These are phyloP conservation scores for Saitoella complicata DNA, from an alignment of 805 yeast species.

Conservation along the genomic window DNA sequence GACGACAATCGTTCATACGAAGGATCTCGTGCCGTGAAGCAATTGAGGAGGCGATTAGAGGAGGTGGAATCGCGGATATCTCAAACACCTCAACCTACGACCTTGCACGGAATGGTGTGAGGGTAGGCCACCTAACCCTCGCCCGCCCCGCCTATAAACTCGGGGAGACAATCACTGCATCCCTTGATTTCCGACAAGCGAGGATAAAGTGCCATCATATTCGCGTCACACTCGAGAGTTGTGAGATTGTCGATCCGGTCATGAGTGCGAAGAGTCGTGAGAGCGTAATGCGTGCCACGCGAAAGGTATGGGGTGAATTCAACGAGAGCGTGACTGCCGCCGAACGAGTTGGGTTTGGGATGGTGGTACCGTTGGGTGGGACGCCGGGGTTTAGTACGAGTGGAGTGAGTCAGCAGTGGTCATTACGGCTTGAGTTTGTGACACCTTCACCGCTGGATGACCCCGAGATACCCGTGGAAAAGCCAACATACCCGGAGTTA, in stretches of 20 bases:
- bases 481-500: constrained; percentile 3
- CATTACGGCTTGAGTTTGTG: constrained; percentile 18
- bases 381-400: constrained; percentile 22
- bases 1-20: no score
- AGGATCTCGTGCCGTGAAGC: constrained; percentile 6
- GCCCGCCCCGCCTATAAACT: constrained; percentile 26
- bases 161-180: constrained; percentile 23
- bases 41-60: constrained; percentile 10
- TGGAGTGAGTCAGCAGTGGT: constrained; percentile 19
- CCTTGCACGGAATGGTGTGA: constrained; percentile 27
- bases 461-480: not conserved
- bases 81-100: constrained; percentile 18
- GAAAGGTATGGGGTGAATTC: constrained; percentile 17
- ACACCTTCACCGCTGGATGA: constrained; percentile 8
- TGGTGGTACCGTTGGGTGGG: constrained; percentile 22
- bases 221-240: constrained; percentile 25
- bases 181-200: constrained; percentile 22
- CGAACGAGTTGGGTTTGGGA: constrained; percentile 14
- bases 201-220: constrained; percentile 23
- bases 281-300: constrained; percentile 14
- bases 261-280: constrained; percentile 16
- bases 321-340: constrained; percentile 13
- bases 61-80: constrained; percentile 1
- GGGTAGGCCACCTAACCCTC: constrained; percentile 26
- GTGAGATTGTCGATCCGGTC: constrained; percentile 18